Evolutionary conservation across 2,329 filamentous ascomycete genomes (phyloP).

Genomic region (Aspergillus costaricaensis): DNA sequence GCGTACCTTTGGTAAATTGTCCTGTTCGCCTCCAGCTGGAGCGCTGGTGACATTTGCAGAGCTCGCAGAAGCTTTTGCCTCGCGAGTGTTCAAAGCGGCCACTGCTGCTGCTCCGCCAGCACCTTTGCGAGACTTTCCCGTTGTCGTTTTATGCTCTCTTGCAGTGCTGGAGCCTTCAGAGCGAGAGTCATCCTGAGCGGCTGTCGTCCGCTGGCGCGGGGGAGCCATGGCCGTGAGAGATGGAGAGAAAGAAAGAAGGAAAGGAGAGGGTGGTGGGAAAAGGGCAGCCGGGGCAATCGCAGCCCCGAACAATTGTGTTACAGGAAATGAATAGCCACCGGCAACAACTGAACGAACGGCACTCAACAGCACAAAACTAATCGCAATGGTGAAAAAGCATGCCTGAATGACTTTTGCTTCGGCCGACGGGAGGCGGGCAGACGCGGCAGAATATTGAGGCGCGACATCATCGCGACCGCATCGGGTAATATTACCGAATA

Average conservation of each 20-base stretch:
- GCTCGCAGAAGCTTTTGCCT: conserved; percentile 25
- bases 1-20: conserved; percentile 37
- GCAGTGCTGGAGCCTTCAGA: conserved; percentile 51
- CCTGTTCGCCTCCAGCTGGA: conserved; percentile 23
- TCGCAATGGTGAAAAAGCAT: conserved; percentile 13
- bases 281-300: neutral
- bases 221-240: conserved; percentile 43
- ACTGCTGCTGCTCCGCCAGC: conserved; percentile 19
- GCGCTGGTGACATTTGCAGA: conserved; percentile 34
- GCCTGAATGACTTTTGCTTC: conserved; percentile 21
- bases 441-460: conserved; percentile 34
- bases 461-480: conserved; percentile 26
- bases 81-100: conserved; percentile 17
- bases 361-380: neutral
- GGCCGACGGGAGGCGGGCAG: conserved; percentile 29
- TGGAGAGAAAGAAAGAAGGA: conserved; percentile 7
- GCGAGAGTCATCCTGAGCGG: conserved; percentile 47
- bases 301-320: neutral
- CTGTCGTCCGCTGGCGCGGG: conserved; percentile 45
- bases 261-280: conserved; percentile 1
- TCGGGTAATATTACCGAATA: conserved; percentile 23
- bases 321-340: neutral
- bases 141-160: conserved; percentile 37
- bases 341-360: conserved; percentile 8
- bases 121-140: conserved; percentile 36